phyloP scores from a whole-genome alignment of 305 asterid species.

The Fraxinus nigra region DNA sequence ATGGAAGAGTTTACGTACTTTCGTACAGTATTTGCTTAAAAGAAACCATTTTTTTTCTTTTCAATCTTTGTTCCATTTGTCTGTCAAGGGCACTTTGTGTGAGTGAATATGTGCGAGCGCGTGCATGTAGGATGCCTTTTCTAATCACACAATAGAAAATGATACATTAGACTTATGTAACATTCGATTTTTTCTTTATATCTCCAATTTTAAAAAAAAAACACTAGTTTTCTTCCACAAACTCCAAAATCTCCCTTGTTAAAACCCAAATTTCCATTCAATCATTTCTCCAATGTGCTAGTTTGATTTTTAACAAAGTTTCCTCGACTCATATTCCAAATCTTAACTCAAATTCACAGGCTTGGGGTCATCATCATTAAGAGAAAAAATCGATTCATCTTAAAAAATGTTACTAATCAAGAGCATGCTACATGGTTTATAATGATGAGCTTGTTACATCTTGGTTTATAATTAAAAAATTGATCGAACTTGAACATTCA shows the following conservation, averaged over 20 bases:
- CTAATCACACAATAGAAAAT: background rate
- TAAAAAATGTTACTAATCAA: no score
- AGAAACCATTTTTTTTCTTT: background rate
- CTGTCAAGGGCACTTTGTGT: background rate
- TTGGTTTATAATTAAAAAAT: background rate
- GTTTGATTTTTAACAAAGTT: background rate
- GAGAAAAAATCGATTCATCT: background rate
- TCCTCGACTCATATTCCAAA: background rate
- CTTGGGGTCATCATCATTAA: background rate
- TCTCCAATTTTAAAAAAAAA: background rate
- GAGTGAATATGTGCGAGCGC: background rate
- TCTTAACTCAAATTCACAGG: background rate
- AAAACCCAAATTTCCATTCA: background rate
- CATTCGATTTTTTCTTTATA: background rate
- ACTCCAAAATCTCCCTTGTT: background rate
- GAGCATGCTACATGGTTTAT: background rate
- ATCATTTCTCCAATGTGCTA: background rate
- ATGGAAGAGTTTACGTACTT: background rate
- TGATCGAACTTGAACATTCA: background rate
- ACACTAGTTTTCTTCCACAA: background rate
- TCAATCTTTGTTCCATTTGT: background rate
- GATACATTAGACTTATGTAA: background rate
- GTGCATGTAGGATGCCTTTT: background rate
- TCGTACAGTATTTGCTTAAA: background rate
- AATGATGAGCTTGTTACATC: background rate